Evolutionary conservation across 257 asterid genomes (phyloP).

Genomic region (Lavandula angustifolia): DNA sequence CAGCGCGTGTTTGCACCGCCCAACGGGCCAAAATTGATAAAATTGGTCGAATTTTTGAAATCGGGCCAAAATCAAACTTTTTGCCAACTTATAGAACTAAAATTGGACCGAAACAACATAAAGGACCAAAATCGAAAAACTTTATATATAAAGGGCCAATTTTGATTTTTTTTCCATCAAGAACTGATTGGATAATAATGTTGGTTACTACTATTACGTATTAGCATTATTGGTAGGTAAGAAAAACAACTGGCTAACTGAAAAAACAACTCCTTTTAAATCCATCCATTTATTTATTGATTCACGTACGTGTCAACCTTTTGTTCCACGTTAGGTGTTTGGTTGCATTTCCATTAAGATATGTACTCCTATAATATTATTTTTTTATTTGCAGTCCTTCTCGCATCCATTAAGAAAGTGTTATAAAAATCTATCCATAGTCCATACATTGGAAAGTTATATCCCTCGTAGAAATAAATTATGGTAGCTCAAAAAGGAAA

Average conservation of each 20-base stretch:
- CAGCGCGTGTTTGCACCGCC: too few species aligned
- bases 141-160: too few species aligned
- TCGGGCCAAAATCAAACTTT: too few species aligned
- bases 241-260: slow-evolving; percentile 34
- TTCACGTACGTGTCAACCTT: slow-evolving; percentile 16
- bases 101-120: too few species aligned
- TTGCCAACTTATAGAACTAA: too few species aligned
- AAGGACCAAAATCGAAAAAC: too few species aligned
- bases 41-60: too few species aligned
- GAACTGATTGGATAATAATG: not conserved
- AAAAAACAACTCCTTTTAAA: slow-evolving; percentile 29
- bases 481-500: not conserved
- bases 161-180: too few species aligned
- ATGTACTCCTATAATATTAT: not conserved
- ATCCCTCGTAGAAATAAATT: too few species aligned
- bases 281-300: slow-evolving; percentile 12
- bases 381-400: not conserved
- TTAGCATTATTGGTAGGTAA: slow-evolving; percentile 32
- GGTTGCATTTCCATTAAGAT: slow-evolving; percentile 1
- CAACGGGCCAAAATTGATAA: too few species aligned
- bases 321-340: slow-evolving; percentile 12
- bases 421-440: too few species aligned
- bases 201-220: not conserved
- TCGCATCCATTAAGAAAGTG: not conserved
- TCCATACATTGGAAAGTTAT: too few species aligned